These are phyloP conservation scores for Ceratobasidium sp. DNA, from an alignment of 1,284 basidiomycete genomes.

Conservation along the genomic window DNA sequence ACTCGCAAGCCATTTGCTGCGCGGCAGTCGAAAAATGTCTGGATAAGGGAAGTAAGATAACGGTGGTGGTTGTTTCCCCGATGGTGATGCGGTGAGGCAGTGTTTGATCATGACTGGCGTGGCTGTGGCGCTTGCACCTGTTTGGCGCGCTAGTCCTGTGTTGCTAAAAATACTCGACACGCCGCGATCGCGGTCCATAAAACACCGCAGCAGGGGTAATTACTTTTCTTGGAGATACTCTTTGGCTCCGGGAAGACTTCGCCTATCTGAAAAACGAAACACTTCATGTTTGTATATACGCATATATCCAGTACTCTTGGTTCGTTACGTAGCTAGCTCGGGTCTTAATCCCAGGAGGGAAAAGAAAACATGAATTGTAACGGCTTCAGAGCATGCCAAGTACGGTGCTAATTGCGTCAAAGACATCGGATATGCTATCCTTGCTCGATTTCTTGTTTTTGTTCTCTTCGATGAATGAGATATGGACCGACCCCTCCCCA, in stretches of 20 bases:
- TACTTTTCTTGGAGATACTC: too few relatives aligned
- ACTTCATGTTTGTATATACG: too few relatives aligned
- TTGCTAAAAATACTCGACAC: too few relatives aligned
- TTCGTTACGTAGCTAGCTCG: too few relatives aligned
- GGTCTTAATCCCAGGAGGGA: too few relatives aligned
- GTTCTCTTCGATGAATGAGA: neutral
- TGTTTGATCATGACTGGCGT: neutral
- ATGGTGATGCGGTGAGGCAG: neutral
- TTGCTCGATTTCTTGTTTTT: neutral
- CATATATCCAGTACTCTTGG: too few relatives aligned
- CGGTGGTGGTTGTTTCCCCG: neutral
- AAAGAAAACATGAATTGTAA: neutral
- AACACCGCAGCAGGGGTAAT: too few relatives aligned
- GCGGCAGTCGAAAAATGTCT: neutral
- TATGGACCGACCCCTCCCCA: conserved; percentile 15
- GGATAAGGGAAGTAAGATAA: neutral
- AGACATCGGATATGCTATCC: neutral
- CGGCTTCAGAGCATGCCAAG: neutral
- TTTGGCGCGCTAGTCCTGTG: too few relatives aligned
- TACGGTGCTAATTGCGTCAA: neutral
- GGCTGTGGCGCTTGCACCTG: neutral
- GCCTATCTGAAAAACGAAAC: too few relatives aligned
- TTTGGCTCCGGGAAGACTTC: too few relatives aligned
- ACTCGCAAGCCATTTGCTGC: neutral
- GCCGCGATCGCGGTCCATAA: too few relatives aligned